A percentile compares a stretch with the other conserved stretches of the same genome.
Conservation (phyloP, 2,329 filamentous ascomycete species). For the Aspergillus texensis region DNA sequence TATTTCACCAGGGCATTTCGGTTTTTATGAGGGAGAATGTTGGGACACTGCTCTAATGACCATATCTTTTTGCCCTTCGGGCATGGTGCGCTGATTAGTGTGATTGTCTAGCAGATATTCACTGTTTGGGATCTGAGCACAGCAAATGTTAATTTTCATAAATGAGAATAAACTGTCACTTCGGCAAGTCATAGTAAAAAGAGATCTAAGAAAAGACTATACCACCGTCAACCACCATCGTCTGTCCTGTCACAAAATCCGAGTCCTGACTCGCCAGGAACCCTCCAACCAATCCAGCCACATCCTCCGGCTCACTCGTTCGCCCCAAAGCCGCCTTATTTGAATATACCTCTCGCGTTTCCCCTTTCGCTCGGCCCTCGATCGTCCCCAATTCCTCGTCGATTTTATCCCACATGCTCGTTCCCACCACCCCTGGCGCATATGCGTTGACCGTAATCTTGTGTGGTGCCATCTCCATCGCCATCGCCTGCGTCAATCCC, state of each 20-base stretch:
- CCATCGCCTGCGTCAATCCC: slow-evolving; percentile 67
- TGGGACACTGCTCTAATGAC: too few relatives aligned
- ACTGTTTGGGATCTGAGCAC: neutral
- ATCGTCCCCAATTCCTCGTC: slow-evolving; percentile 61
- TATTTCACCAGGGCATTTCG: neutral
- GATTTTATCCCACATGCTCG: slow-evolving; percentile 70
- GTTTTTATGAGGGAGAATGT: neutral
- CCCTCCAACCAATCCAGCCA: slow-evolving; percentile 63
- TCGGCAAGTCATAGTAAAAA: neutral
- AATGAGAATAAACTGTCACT: too few relatives aligned
- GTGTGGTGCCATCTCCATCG: slow-evolving; percentile 66
- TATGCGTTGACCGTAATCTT: slow-evolving; percentile 69
- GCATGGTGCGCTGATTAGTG: too few relatives aligned
- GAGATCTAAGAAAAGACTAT: slow-evolving; percentile 47
- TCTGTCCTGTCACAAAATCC: slow-evolving; percentile 69
- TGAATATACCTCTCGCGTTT: slow-evolving; percentile 59
- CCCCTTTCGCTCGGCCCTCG: slow-evolving; percentile 54
- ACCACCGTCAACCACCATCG: slow-evolving; percentile 63
- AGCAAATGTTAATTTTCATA: neutral
- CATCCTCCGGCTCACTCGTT: slow-evolving; percentile 64
- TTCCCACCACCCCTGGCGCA: slow-evolving; percentile 68
- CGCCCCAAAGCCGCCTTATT: slow-evolving; percentile 60
- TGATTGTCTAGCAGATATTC: too few relatives aligned
- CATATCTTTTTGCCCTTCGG: too few relatives aligned
- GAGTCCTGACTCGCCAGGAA: slow-evolving; percentile 63